Conservation (phyloP, 345 rosid genomes). For the Firmiana major region DNA sequence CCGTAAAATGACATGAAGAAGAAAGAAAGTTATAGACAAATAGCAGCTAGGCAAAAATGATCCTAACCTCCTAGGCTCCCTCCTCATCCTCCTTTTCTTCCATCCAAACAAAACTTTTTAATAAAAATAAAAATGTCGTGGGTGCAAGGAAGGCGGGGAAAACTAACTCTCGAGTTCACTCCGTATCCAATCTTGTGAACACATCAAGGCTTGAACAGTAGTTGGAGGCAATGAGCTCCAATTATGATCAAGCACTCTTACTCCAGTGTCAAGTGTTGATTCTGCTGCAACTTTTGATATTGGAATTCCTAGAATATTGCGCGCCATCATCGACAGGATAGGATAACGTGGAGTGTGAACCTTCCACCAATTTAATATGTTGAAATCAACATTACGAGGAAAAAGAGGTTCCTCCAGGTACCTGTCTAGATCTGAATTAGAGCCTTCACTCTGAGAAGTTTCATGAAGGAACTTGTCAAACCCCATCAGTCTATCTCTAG, state of each 20-base stretch:
- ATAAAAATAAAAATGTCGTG: not conserved
- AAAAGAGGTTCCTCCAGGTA: constrained; percentile 83
- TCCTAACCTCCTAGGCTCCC: not conserved
- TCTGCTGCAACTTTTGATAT: constrained; percentile 48
- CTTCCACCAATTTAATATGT: constrained; percentile 79
- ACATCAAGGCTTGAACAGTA: constrained; percentile 73
- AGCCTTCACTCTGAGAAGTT: constrained; percentile 45
- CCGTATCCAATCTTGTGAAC: constrained; percentile 77
- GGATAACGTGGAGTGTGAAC: constrained; percentile 79
- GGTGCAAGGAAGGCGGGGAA: not conserved
- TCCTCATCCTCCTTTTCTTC: not conserved
- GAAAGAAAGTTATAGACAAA: not conserved
- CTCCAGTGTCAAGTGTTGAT: constrained; percentile 35
- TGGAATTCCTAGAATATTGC: constrained; percentile 58
- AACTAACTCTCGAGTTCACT: constrained; percentile 41
- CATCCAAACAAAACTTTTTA: not conserved
- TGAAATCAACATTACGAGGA: constrained; percentile 62
- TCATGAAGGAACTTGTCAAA: constrained; percentile 67
- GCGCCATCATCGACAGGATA: constrained; percentile 74
- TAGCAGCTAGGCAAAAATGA: not conserved
- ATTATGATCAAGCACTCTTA: constrained; percentile 45
- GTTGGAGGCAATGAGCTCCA: constrained; percentile 49
- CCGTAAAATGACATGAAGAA: not conserved
- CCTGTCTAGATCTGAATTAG: constrained; percentile 64
- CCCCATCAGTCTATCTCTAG: constrained; percentile 53